A percentile compares a stretch with the other conserved stretches of the same genome.
Conservation (phyloP, 2,329 filamentous ascomycete genomes). For the Tolypocladium amazonense region DNA sequence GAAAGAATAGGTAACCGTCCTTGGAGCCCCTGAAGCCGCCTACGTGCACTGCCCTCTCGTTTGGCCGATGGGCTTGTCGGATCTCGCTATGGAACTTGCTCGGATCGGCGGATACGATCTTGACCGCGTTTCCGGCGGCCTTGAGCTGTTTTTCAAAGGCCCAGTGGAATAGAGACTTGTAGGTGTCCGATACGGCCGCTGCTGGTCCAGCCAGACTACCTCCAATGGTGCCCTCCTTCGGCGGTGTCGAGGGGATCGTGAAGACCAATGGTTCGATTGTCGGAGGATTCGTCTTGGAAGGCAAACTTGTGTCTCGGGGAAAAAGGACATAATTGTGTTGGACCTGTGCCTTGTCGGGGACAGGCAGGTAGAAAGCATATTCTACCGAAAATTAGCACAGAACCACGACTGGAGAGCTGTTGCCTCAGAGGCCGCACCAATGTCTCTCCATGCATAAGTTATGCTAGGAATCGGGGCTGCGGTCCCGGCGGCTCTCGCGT, state of each 20-base stretch:
- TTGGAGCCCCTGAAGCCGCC: constrained; percentile 58
- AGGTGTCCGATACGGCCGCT: constrained; percentile 45
- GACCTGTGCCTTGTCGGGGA: constrained; percentile 54
- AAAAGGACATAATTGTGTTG: constrained; percentile 58
- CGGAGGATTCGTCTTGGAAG: constrained; percentile 32
- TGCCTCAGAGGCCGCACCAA: constrained; percentile 33
- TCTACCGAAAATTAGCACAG: constrained; percentile 28
- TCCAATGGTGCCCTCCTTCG: constrained; percentile 47
- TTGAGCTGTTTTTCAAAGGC: constrained; percentile 42
- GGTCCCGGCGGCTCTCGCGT: constrained; percentile 42
- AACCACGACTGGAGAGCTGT: neutral
- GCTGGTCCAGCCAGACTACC: constrained; percentile 40
- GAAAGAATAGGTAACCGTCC: constrained; percentile 57
- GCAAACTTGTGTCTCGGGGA: constrained; percentile 42
- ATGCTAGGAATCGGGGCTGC: constrained; percentile 41
- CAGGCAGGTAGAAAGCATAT: constrained; percentile 51
- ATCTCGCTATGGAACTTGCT: constrained; percentile 46
- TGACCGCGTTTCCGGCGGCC: constrained; percentile 32
- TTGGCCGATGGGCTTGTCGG: constrained; percentile 46
- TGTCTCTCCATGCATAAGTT: constrained; percentile 49
- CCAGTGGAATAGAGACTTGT: constrained; percentile 50
- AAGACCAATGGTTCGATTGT: constrained; percentile 51
- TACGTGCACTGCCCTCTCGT: constrained; percentile 54
- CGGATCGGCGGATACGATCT: constrained; percentile 42
- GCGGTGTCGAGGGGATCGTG: constrained; percentile 47